These are phyloP conservation scores for Angomonas deanei DNA, from an alignment of 208 protist species.

Conservation along the genomic window DNA sequence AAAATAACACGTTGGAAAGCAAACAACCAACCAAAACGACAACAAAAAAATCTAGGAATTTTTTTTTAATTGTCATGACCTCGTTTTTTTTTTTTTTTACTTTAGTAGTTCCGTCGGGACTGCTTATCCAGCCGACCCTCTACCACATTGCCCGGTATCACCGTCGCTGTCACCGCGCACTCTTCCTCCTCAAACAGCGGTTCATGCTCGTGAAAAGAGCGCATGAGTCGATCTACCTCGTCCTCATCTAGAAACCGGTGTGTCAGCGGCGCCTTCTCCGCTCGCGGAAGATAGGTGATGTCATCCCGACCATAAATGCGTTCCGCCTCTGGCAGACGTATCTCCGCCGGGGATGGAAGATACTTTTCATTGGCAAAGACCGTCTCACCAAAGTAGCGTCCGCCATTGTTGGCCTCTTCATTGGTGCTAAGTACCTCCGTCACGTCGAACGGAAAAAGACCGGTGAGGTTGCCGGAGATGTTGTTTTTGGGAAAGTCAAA, in stretches of 20 bases:
- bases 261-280: neutral
- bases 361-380: neutral
- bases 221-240: too few relatives aligned
- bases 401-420: neutral
- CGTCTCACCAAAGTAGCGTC: neutral
- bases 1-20: too few relatives aligned
- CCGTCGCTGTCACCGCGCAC: too few relatives aligned
- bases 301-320: too few relatives aligned
- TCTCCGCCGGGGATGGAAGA: neutral
- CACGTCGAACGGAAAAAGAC: neutral
- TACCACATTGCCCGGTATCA: neutral
- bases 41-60: too few relatives aligned
- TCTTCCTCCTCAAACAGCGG: too few relatives aligned
- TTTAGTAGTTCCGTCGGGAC: neutral
- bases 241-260: neutral
- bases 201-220: too few relatives aligned
- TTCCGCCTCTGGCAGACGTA: too few relatives aligned
- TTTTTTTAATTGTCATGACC: too few relatives aligned
- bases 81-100: neutral
- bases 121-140: neutral
- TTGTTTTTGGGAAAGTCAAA: neutral
- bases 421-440: neutral
- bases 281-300: too few relatives aligned
- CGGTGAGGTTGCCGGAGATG: neutral
- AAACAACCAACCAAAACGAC: too few relatives aligned